Base-by-base conservation (phyloP, 2,329 filamentous ascomycete genomes). In the Lasiodiplodia hormozganensis region DNA sequence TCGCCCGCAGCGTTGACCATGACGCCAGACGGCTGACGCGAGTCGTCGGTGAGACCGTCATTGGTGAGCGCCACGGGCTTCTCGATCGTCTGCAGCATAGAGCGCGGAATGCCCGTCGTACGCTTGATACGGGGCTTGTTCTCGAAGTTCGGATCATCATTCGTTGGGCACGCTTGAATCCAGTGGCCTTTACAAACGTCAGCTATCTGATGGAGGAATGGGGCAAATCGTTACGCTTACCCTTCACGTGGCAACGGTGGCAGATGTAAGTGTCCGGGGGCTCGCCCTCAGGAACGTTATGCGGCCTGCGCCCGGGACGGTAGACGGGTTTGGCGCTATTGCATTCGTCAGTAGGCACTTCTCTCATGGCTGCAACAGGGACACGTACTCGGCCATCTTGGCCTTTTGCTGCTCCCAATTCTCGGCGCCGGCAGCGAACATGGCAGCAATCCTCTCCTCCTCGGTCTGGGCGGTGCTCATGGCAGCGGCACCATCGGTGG, bases 1-100 rank as follows among this genome's bases (percentile, higher is more conserved):
- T 98, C 94, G 79, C 96, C 96, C 78, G 97, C 94, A 70, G 94
- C 93, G 81, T 97, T 98, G 74, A 98, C 92, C 95, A 98, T 98
- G 77, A 98, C 91, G 75, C 94, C 93, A 70, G 93, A 91, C 60
- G 91, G 91, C 72, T 93, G 89, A 80, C 96, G 94, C 69, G 87
- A 81, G 76, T 94, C 91, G 77, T 97, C 94, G 74, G 90, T 89
- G 56, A 91, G 89, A 65, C 90, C 91, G 79, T 91, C 89, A 75
- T 92, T 89, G 65, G 87, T 62, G 70, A 94, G 83, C 43, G 92
- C 88, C 62, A 91, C 87, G 40, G 93, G 92, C 82, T 97, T 97
- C 77, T 98, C 95, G 68, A 99, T 92, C 69, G 94, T 97, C 81
- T 96, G 96, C 73, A 98, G 85, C 78, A 99, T 96, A 1, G 95